phyloP scores from a whole-genome alignment of 2,329 filamentous ascomycete species.

The Xylariaceae sp. region DNA sequence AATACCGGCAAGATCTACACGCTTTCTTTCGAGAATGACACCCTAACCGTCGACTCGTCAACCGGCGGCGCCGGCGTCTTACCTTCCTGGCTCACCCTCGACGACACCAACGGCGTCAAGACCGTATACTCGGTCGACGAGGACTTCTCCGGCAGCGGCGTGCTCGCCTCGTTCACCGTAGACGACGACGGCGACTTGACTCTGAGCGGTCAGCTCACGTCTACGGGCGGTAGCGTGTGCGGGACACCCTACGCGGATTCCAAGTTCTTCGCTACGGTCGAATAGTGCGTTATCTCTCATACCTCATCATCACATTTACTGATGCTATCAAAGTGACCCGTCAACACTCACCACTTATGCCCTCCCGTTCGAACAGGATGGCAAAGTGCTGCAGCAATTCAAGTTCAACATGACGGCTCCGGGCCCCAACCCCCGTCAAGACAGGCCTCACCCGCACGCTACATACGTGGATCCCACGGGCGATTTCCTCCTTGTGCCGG shows the following conservation, averaged over 20 bases:
- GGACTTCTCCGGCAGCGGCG: slow-evolving; percentile 33
- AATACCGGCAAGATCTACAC: slow-evolving; percentile 36
- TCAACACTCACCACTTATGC: slow-evolving; percentile 42
- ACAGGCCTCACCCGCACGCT: slow-evolving; percentile 51
- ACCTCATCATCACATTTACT: slow-evolving; percentile 2
- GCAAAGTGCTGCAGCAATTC: slow-evolving; percentile 34
- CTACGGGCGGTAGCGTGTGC: slow-evolving; percentile 37
- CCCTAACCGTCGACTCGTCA: slow-evolving; percentile 28
- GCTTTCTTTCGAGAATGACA: slow-evolving; percentile 29
- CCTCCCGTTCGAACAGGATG: slow-evolving; percentile 33
- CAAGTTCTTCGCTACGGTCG: slow-evolving; percentile 39
- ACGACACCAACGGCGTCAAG: slow-evolving; percentile 26
- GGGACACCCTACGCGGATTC: slow-evolving; percentile 37
- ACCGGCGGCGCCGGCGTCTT: slow-evolving; percentile 32
- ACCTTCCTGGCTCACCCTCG: slow-evolving; percentile 37
- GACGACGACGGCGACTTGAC: slow-evolving; percentile 31
- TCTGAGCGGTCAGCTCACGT: slow-evolving; percentile 30
- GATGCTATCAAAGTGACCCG: slow-evolving; percentile 32
- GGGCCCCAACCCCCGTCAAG: slow-evolving; percentile 47
- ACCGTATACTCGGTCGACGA: slow-evolving; percentile 38
- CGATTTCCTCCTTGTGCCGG: slow-evolving; percentile 45
- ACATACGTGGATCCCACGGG: slow-evolving; percentile 46
- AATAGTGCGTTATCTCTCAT: slow-evolving; percentile 36
- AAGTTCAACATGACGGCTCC: slow-evolving; percentile 39
- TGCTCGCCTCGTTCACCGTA: slow-evolving; percentile 34